These are phyloP conservation scores for Backusella morwellensis DNA, from an alignment of 192 early-diverging fungal species.

Conservation along the genomic window DNA sequence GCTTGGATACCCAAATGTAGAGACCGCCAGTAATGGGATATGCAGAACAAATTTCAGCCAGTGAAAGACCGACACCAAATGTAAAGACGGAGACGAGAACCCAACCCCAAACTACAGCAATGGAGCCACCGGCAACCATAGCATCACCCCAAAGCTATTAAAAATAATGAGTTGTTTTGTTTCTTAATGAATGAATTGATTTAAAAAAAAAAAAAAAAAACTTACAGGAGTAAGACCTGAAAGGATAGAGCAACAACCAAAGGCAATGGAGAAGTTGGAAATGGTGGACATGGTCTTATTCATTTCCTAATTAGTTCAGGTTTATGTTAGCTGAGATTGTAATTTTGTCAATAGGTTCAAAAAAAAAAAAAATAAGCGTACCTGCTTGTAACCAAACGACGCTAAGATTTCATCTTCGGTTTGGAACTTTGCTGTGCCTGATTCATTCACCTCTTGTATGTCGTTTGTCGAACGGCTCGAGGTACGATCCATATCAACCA, in stretches of 20 bases:
- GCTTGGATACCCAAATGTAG: slow-evolving; percentile 47
- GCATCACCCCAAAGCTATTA: slow-evolving; percentile 44
- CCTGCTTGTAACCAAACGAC: slow-evolving; percentile 34
- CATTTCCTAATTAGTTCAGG: slow-evolving; percentile 35
- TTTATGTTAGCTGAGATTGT: background rate
- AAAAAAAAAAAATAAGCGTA: slow-evolving; percentile 7
- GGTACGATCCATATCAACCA: slow-evolving; percentile 17
- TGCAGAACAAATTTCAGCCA: slow-evolving; percentile 51
- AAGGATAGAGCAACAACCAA: slow-evolving; percentile 46
- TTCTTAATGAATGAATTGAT: background rate
- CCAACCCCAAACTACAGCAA: slow-evolving; percentile 50
- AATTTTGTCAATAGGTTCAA: background rate
- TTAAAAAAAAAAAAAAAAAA: background rate
- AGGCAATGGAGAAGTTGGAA: slow-evolving; percentile 47
- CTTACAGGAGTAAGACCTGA: slow-evolving; percentile 48
- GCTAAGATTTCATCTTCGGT: slow-evolving; percentile 20
- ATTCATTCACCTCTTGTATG: slow-evolving; percentile 7
- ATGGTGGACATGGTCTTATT: slow-evolving; percentile 43
- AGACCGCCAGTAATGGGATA: slow-evolving; percentile 50
- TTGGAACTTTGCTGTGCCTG: slow-evolving; percentile 3
- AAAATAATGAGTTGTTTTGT: background rate
- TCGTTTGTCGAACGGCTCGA: slow-evolving; percentile 5
- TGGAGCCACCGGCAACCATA: slow-evolving; percentile 44
- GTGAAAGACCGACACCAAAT: slow-evolving; percentile 37
- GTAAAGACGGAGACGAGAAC: slow-evolving; percentile 43